A percentile compares a stretch with the other conserved stretches of the same genome.
phyloP scores from a whole-genome alignment of 305 asterid genomes.

The Caryopteris hybrid region DNA sequence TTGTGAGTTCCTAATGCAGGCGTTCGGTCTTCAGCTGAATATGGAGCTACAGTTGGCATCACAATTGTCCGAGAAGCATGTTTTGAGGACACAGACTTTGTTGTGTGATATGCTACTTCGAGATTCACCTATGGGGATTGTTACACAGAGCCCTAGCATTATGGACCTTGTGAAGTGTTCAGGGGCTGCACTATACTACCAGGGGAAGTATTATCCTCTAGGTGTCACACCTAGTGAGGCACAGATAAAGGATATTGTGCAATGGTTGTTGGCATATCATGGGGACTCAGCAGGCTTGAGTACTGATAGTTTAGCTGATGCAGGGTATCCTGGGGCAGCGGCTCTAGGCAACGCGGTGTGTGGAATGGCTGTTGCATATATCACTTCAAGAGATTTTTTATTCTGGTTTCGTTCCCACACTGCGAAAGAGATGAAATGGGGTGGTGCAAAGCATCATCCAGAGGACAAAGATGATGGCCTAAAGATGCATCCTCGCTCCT shows the following conservation, averaged over 20 bases:
- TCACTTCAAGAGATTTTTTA: conserved; percentile 61
- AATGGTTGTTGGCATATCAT: conserved; percentile 67
- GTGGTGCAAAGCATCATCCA: conserved; percentile 93
- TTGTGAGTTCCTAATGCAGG: conserved; percentile 94
- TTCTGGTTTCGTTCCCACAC: conserved; percentile 96
- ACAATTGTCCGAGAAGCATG: conserved; percentile 68
- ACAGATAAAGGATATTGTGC: conserved; percentile 77
- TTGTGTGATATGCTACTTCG: conserved; percentile 91
- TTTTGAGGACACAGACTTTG: conserved; percentile 77
- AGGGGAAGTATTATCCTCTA: conserved; percentile 61
- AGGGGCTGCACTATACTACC: conserved; percentile 82
- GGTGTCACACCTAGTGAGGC: conserved; percentile 72
- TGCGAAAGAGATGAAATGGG: conserved; percentile 85
- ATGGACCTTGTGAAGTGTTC: conserved; percentile 87
- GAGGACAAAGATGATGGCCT: conserved; percentile 84
- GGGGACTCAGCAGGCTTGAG: conserved; percentile 92
- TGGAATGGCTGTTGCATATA: conserved; percentile 92
- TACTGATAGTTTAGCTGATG: conserved; percentile 83
- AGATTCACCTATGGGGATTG: conserved; percentile 79
- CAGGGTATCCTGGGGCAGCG: conserved; percentile 82
- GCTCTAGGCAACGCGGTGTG: conserved; percentile 79
- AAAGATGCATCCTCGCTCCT: conserved; percentile 92
- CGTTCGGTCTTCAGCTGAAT: conserved; percentile 86
- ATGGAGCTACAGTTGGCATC: conserved; percentile 87
- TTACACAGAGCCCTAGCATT: conserved; percentile 81